Base-by-base conservation (phyloP, 106 monocot species). In the Dendrobium catenatum region DNA sequence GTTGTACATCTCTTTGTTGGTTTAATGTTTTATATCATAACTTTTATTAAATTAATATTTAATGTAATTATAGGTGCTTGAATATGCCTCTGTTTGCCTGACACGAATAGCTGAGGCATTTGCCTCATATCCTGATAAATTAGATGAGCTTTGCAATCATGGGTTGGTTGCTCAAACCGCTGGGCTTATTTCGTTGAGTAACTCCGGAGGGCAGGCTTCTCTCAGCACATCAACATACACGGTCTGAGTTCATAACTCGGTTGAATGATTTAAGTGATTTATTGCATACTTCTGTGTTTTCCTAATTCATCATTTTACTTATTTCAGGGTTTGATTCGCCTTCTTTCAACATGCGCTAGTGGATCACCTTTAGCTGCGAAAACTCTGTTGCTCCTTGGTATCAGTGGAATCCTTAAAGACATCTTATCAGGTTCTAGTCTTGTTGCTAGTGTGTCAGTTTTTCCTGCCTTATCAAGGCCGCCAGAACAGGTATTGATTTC, bases 281-380 rank as follows among this genome's bases (percentile, higher is more conserved):
- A 2, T 49, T 51, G 3, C 22, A 20, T 76, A 49, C 24, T 78
- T 17, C 24, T 77, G 13, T 85, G 19, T 33, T 47, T 78, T 58
- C 1, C 24, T 48, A 37, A 78, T 37, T 33, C 51, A 9, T 33
- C 6, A 40, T 27, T 58, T 40, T 42, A 84, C 18, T 66, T 75
- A 9, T 83, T 84, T 20, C 82, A 99, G 99, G 99, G 99, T 78
- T 88, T 99, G 46, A 91, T 99, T 26, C 95, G 95, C 48, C 95
- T 99, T 58, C 85, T 99, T 1, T 95, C 99, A 33, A 95, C 95
- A 76, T 99, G 95, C 83, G 99, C 99, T 66, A 95, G 91, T 85
- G 99, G 99, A 78, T 99, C 99, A 20, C 87, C 95, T 11, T 81
- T 99, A 79, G 89, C 85, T 40, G 80, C 95, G 18, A 99, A 99